Evolutionary conservation across 1,284 basidiomycete species (phyloP).

Genomic region (Puccinia horiana): DNA sequence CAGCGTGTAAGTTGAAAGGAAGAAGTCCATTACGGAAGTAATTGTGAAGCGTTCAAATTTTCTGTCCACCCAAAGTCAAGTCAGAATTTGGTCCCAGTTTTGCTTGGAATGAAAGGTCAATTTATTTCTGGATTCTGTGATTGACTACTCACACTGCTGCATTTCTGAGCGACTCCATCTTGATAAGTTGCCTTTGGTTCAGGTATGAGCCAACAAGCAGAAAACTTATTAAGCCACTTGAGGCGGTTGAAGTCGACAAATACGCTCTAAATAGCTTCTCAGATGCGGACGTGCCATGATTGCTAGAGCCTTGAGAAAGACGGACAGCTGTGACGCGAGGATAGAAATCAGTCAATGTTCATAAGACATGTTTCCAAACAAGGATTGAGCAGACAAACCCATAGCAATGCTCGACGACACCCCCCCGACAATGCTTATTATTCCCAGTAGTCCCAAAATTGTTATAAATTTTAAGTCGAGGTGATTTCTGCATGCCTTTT

Average conservation of each 20-base stretch:
- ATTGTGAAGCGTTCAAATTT: constrained; percentile 21
- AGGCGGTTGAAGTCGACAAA: background rate
- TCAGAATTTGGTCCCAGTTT: background rate
- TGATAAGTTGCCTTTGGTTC: constrained; percentile 4
- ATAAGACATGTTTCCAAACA: background rate
- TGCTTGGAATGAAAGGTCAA: background rate
- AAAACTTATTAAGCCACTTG: constrained; percentile 8
- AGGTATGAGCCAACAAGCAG: constrained; percentile 9
- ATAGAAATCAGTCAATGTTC: background rate
- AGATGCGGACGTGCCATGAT: background rate
- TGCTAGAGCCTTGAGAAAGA: background rate
- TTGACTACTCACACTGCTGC: constrained; percentile 3
- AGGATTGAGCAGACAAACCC: background rate
- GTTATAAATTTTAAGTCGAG: background rate
- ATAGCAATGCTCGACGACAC: constrained; percentile 15
- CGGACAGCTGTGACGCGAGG: background rate
- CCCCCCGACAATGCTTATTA: background rate
- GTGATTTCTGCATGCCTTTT: constrained; percentile 10
- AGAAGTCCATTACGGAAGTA: background rate
- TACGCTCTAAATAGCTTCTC: constrained; percentile 18
- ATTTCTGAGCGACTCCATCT: constrained; percentile 8
- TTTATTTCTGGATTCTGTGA: background rate
- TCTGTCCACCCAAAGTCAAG: background rate
- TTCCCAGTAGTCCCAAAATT: constrained; percentile 3
- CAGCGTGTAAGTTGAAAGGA: constrained; percentile 10